Evolutionary conservation across 2,329 filamentous ascomycete species (phyloP).

Genomic region (Emericellopsis cladophorae): DNA sequence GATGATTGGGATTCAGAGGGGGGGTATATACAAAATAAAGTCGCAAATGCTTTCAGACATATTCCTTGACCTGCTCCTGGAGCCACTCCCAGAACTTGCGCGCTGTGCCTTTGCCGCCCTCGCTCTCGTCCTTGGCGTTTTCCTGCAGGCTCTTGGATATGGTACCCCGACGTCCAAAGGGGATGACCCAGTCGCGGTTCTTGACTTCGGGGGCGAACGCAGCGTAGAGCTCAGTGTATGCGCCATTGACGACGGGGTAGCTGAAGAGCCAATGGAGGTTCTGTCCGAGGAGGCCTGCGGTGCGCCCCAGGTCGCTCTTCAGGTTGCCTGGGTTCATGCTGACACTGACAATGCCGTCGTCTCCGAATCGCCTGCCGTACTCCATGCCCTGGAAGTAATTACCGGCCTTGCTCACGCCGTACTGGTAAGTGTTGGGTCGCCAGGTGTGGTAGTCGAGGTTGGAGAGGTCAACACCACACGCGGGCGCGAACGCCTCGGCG

Average conservation of each 20-base stretch:
- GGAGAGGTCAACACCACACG: constrained; percentile 7
- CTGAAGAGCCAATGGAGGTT: constrained; percentile 7
- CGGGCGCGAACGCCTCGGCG: constrained; percentile 6
- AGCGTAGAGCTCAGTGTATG: constrained; percentile 35
- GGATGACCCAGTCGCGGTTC: constrained; percentile 13
- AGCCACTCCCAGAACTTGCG: constrained; percentile 28
- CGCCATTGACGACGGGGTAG: constrained; percentile 21
- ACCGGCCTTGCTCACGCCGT: constrained; percentile 12
- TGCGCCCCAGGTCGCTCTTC: constrained; percentile 16
- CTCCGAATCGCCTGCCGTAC: constrained; percentile 16
- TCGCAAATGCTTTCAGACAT: constrained; percentile 1
- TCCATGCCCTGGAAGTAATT: constrained; percentile 11
- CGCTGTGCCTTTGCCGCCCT: constrained; percentile 23
- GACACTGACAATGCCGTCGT: constrained; percentile 11
- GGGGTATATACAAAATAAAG: too few species aligned
- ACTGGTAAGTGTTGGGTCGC: constrained; percentile 7
- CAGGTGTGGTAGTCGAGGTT: constrained; percentile 10
- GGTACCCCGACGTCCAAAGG: too few species aligned
- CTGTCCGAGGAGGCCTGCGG: constrained; percentile 5
- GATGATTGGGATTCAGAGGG: too few species aligned
- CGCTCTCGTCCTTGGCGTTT: constrained; percentile 13
- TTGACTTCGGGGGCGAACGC: constrained; percentile 28
- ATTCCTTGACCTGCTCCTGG: constrained; percentile 20
- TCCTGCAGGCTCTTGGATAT: not conserved
- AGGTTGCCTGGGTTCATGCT: constrained; percentile 21